phyloP scores from a whole-genome alignment of 202 grass and related monocot genomes.

The Panicum virgatum region DNA sequence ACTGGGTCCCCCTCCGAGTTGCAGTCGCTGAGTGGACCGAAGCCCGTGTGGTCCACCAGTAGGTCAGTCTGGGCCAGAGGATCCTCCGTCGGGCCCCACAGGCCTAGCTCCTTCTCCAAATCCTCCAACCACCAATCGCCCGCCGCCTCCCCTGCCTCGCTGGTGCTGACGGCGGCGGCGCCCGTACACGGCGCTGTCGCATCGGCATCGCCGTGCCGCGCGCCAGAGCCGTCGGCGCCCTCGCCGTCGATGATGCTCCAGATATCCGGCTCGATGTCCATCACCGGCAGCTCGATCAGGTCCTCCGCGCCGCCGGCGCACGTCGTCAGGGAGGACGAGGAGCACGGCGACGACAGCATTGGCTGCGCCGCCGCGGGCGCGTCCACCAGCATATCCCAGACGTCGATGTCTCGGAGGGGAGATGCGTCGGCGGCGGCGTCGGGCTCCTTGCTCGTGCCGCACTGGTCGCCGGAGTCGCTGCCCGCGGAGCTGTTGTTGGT shows the following conservation, averaged over 20 bases:
- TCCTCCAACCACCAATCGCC: slow-evolving; percentile 52
- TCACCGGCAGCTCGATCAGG: slow-evolving; percentile 49
- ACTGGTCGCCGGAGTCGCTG: slow-evolving; percentile 39
- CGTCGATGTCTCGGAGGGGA: slow-evolving; percentile 18
- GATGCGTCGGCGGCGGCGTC: background rate
- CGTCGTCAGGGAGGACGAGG: slow-evolving; percentile 48
- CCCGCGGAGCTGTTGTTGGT: slow-evolving; percentile 23
- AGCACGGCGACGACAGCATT: slow-evolving; percentile 44
- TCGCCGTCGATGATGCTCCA: slow-evolving; percentile 53
- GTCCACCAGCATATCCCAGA: slow-evolving; percentile 40
- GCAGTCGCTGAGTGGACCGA: background rate
- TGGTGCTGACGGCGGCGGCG: background rate
- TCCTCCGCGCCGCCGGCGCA: slow-evolving; percentile 19
- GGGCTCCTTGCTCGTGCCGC: slow-evolving; percentile 43
- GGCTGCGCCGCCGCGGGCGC: background rate
- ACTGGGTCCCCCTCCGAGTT: background rate
- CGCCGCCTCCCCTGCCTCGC: background rate
- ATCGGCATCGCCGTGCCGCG: background rate
- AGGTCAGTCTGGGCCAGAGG: slow-evolving; percentile 14
- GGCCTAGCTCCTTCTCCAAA: slow-evolving; percentile 65
- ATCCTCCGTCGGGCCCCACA: slow-evolving; percentile 41
- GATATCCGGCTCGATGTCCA: slow-evolving; percentile 46
- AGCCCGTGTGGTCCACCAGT: background rate
- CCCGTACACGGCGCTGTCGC: slow-evolving; percentile 42
- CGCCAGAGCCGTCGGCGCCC: background rate